A percentile compares a stretch with the other conserved stretches of the same genome.
phyloP scores from a whole-genome alignment of 2,329 filamentous ascomycete genomes.

The Diaporthe ampelina region DNA sequence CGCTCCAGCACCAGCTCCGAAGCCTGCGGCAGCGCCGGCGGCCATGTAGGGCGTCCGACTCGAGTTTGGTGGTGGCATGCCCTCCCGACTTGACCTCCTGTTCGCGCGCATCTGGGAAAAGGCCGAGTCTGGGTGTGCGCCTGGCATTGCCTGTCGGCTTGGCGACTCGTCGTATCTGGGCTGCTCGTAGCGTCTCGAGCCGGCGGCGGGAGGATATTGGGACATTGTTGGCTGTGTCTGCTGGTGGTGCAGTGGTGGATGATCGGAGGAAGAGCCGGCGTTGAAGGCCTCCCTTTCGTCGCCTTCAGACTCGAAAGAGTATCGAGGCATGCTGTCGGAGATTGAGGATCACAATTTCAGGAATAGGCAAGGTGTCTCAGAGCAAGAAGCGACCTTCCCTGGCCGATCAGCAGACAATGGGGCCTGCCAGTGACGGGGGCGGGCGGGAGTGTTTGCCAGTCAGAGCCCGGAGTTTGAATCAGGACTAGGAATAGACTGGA shows the following conservation, averaged over 20 bases:
- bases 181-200: constrained; percentile 34
- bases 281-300: constrained; percentile 44
- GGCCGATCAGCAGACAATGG: background rate
- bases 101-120: constrained; percentile 53
- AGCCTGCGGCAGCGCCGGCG: constrained; percentile 44
- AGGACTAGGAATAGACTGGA: constrained; percentile 31
- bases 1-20: constrained; percentile 43
- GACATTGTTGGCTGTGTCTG: constrained; percentile 32
- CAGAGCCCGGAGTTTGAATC: constrained; percentile 19
- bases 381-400: constrained; percentile 12
- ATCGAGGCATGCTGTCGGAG: constrained; percentile 43
- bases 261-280: constrained; percentile 8
- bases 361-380: constrained; percentile 21
- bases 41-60: constrained; percentile 43
- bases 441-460: constrained; percentile 19
- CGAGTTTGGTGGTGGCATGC: constrained; percentile 40
- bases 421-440: constrained; percentile 6
- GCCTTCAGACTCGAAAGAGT: constrained; percentile 44
- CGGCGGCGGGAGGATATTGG: constrained; percentile 20
- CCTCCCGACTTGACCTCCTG: constrained; percentile 51
- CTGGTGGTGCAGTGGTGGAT: constrained; percentile 17
- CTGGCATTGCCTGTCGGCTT: constrained; percentile 43
- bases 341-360: constrained; percentile 26
- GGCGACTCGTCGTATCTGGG: constrained; percentile 25
- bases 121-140: constrained; percentile 55